phyloP scores from a whole-genome alignment of 805 yeast species.

The Cyberlindnera samutprakarnensis region DNA sequence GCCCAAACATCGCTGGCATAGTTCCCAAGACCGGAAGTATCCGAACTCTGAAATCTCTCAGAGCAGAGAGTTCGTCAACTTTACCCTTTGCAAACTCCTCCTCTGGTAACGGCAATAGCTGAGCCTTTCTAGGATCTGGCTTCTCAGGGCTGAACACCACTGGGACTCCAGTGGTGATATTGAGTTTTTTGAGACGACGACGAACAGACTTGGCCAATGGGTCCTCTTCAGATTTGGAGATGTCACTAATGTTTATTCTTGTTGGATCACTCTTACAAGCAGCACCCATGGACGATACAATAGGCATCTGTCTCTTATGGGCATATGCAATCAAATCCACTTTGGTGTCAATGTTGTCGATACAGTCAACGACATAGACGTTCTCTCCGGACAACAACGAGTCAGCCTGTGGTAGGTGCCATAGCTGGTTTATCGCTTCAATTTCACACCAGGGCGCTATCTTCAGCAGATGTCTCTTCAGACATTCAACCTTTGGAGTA shows the following conservation, averaged over 20 bases:
- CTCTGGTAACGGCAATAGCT: constrained; percentile 76
- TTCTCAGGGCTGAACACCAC: constrained; percentile 92
- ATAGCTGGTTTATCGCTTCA: constrained; percentile 70
- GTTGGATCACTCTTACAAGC: constrained; percentile 96
- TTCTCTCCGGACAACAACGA: constrained; percentile 45
- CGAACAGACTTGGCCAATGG: constrained; percentile 85
- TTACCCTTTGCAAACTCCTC: constrained; percentile 73
- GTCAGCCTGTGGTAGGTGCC: constrained; percentile 62
- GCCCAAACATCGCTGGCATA: constrained; percentile 94
- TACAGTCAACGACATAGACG: constrained; percentile 87
- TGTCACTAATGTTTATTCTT: constrained; percentile 81
- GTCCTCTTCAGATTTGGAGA: constrained; percentile 88
- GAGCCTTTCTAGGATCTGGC: constrained; percentile 93
- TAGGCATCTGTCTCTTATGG: constrained; percentile 49
- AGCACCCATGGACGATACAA: constrained; percentile 93
- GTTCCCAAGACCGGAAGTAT: constrained; percentile 95
- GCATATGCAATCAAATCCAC: constrained; percentile 81
- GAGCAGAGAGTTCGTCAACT: constrained; percentile 80
- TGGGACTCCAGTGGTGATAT: constrained; percentile 70
- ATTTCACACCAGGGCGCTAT: constrained; percentile 94
- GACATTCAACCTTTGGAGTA: constrained; percentile 76
- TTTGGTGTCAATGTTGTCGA: constrained; percentile 95
- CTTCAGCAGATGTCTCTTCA: constrained; percentile 55
- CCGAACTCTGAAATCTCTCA: constrained; percentile 86
- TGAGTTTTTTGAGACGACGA: constrained; percentile 71